Conservation (phyloP, 2,329 filamentous ascomycete genomes). For the Hymenoscyphus repandus region DNA sequence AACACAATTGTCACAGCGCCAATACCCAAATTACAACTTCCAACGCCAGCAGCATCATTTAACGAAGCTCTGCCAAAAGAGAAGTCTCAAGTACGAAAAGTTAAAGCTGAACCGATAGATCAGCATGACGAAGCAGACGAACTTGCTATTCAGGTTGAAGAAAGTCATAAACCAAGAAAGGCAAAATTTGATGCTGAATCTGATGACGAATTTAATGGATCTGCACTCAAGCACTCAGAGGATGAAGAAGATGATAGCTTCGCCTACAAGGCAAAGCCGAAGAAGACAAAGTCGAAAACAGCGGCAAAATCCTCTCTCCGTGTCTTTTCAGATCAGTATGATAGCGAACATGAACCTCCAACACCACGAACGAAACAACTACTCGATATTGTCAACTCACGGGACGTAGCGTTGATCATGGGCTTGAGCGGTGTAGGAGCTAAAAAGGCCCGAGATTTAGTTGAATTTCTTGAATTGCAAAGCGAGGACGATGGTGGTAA, state of each 20-base stretch:
- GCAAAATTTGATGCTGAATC: conserved; percentile 20
- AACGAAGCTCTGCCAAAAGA: conserved; percentile 10
- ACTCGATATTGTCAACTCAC: conserved; percentile 68
- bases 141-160: neutral
- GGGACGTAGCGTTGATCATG: conserved; percentile 60
- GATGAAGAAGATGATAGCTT: conserved; percentile 34
- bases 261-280: conserved; percentile 28
- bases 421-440: conserved; percentile 64
- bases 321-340: conserved; percentile 34
- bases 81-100: conserved; percentile 16
- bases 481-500: conserved; percentile 36
- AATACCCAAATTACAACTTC: conserved; percentile 17
- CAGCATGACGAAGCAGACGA: too few relatives aligned
- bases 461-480: conserved; percentile 48
- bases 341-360: conserved; percentile 35
- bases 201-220: conserved; percentile 32
- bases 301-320: conserved; percentile 26
- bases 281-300: conserved; percentile 29
- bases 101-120: conserved; percentile 12
- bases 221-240: conserved; percentile 33
- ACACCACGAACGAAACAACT: conserved; percentile 51
- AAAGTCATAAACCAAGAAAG: conserved; percentile 21
- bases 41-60: conserved; percentile 20
- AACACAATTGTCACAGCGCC: conserved; percentile 20
- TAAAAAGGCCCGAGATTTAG: conserved; percentile 62